Base-by-base conservation (phyloP, 768 basidiomycete genomes). In the Russula virescens region DNA sequence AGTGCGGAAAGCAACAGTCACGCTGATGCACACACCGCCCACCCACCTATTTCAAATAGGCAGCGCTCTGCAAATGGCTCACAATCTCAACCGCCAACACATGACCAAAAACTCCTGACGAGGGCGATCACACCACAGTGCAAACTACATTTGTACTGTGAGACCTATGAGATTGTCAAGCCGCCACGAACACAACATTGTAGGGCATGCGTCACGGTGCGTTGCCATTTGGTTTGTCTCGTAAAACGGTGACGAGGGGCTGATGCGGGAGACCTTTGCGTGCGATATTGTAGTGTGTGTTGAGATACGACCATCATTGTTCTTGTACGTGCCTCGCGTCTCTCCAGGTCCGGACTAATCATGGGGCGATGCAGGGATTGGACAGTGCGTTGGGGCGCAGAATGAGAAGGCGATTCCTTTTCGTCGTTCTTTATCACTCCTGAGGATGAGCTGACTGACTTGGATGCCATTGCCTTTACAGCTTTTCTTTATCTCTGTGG, bases 311-410 rank as follows among this genome's bases (percentile, higher is more conserved):
- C 70, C 91, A 94, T 73, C 92, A 94, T 70, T 94, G 91, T 74
- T 92, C 91, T 54, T 94, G 89, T 90, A 72, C 66, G 86, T 76
- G 7, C 19, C 21, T 38, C 38, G 45, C 18, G 28, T 42, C 9
- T 21, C 55, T 49, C 28, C 13, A 46, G 28, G 55, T 48, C 10
- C 11, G 60, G 11, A 40, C 25, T 63, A 21, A 62, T 35, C 42
- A n/a, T 52, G 48, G 45, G 7, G 62, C 63, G 55, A 63, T 62
- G 56, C 51, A 84, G 90, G 94, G 94, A 87, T 98, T 55, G 94
- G 94, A 13, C 91, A 94, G 69, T 98, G 94, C 67, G 91, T 97
- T 21, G 94, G 94, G 13, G 94, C 93, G 55, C 82, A 83, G 43
- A 98, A 98, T 71, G 89, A 95, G 67, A 94, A 93, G 75, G 91